Conservation (phyloP, 1,139 yeast species). For the Nematodospora anomalae region DNA sequence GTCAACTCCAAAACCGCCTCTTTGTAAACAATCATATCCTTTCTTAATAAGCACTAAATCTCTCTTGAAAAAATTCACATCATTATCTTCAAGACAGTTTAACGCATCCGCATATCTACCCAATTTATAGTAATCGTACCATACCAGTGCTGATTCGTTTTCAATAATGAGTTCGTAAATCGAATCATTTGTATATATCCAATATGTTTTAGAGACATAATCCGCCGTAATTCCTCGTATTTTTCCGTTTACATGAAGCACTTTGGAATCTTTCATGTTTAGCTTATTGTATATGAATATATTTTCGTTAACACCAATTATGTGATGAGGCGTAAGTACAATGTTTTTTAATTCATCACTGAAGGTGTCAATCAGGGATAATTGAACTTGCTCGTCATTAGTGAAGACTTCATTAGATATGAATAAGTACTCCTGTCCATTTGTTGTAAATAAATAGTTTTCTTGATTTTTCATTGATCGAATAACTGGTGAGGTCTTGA, state of each 20-base stretch:
- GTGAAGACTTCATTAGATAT: conserved; percentile 21
- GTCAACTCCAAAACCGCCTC: conserved; percentile 42
- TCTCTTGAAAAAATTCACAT: conserved; percentile 30
- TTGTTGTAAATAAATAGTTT: conserved; percentile 5
- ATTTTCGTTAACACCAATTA: conserved; percentile 20
- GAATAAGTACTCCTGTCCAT: conserved; percentile 7
- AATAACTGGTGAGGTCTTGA: conserved; percentile 25
- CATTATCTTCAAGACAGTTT: conserved; percentile 35
- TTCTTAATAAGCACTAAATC: conserved; percentile 63
- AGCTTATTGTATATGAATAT: conserved; percentile 28
- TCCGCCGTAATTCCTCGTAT: conserved; percentile 65
- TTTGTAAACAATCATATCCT: conserved; percentile 57
- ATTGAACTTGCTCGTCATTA: conserved; percentile 29
- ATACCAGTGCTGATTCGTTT: conserved; percentile 71
- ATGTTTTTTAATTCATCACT: conserved; percentile 11
- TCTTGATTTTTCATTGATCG: conserved; percentile 5
- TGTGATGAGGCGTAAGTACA: conserved; percentile 28
- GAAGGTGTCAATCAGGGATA: conserved; percentile 15
- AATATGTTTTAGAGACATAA: conserved; percentile 32
- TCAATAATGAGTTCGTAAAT: conserved; percentile 56
- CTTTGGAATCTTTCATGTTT: conserved; percentile 15
- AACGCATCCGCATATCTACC: conserved; percentile 72
- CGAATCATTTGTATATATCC: conserved; percentile 21
- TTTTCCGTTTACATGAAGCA: conserved; percentile 16
- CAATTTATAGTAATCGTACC: conserved; percentile 68